Evolutionary conservation across 139 green algal species (phyloP).

Genomic region (Chlorella sp.): DNA sequence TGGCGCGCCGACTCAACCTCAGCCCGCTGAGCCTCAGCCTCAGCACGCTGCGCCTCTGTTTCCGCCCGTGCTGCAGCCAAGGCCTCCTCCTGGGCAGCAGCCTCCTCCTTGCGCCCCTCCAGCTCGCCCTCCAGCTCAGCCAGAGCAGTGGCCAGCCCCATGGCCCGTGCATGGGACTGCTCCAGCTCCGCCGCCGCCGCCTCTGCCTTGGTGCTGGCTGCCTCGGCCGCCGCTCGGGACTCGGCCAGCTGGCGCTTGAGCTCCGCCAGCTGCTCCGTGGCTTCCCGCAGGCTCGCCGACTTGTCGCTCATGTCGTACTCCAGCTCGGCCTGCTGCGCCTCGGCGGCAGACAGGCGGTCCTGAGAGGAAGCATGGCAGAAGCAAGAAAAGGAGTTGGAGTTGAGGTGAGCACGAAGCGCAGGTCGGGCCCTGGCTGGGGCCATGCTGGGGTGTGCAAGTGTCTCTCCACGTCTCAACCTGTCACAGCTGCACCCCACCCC

Average conservation of each 20-base stretch:
- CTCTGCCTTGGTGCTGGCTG: neutral
- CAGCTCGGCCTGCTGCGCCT: slow-evolving; percentile 30
- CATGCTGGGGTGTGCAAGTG: no score
- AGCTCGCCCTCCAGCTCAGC: neutral
- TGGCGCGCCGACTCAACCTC: neutral
- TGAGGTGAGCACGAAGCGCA: no score
- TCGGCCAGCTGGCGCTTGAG: slow-evolving; percentile 2
- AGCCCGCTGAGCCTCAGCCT: neutral
- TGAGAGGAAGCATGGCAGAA: neutral
- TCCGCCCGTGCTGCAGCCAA: neutral
- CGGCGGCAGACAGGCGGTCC: neutral
- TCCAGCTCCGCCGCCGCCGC: slow-evolving; percentile 13
- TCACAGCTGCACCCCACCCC: no score
- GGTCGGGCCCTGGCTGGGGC: no score
- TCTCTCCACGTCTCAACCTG: no score
- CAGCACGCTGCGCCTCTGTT: neutral
- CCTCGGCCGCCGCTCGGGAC: neutral
- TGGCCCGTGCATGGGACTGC: neutral
- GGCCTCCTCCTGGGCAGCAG: neutral
- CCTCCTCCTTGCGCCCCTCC: neutral
- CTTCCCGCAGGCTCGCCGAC: slow-evolving; percentile 25
- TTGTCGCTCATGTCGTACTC: slow-evolving; percentile 38
- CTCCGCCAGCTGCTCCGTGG: neutral
- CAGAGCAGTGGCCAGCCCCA: neutral
- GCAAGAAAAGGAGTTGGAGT: neutral